These are phyloP conservation scores for Flaveria sonorensis DNA, from an alignment of 129 eudicot genomes.

Conservation along the genomic window DNA sequence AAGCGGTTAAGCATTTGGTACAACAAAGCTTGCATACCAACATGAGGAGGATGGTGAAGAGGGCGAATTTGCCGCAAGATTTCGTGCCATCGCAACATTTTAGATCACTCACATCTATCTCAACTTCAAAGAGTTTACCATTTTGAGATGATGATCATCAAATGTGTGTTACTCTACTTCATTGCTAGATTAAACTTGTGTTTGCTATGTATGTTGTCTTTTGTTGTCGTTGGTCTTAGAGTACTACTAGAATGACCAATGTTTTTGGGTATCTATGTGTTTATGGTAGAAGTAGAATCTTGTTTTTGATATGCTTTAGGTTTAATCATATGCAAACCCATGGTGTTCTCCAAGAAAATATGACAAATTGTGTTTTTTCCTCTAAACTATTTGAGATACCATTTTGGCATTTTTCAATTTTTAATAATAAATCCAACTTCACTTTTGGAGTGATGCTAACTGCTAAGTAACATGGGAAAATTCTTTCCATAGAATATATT, in stretches of 20 bases:
- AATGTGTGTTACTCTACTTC: conserved; percentile 13
- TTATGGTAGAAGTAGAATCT: conserved; percentile 22
- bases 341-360: background rate
- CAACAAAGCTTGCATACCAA: conserved; percentile 93
- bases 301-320: background rate
- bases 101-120: conserved; percentile 65
- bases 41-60: conserved; percentile 83
- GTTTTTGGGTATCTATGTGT: conserved; percentile 21
- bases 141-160: conserved; percentile 51
- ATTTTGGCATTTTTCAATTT: background rate
- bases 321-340: background rate
- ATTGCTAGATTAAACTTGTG: conserved; percentile 23
- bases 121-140: conserved; percentile 96
- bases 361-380: conserved; percentile 3
- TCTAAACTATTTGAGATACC: conserved; percentile 1
- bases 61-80: conserved; percentile 94
- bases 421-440: background rate
- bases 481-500: background rate
- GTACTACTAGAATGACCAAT: conserved; percentile 34
- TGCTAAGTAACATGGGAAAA: conserved; percentile 22
- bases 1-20: conserved; percentile 79
- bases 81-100: conserved; percentile 86
- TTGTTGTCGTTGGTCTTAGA: conserved; percentile 32
- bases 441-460: conserved; percentile 13
- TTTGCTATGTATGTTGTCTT: conserved; percentile 31